phyloP scores from a whole-genome alignment of 2,329 filamentous ascomycete species.

The Thielaviopsis musarum region DNA sequence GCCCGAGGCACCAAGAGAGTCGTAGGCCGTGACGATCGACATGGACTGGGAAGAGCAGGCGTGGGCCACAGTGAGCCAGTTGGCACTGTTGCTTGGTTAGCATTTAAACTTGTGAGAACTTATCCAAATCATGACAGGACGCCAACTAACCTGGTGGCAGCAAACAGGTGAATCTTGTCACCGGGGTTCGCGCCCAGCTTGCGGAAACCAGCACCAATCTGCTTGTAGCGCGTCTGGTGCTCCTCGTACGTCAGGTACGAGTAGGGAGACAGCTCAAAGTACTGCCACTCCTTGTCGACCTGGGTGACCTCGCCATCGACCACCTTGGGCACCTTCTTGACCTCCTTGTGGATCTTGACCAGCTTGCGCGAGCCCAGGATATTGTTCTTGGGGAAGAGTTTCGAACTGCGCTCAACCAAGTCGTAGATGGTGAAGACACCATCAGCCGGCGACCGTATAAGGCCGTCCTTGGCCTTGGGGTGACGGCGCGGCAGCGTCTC shows the following conservation, averaged over 20 bases:
- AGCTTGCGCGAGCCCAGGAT: slow-evolving; percentile 58
- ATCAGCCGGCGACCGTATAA: slow-evolving; percentile 47
- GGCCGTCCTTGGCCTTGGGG: slow-evolving; percentile 50
- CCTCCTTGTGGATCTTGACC: slow-evolving; percentile 63
- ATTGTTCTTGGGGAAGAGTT: slow-evolving; percentile 42
- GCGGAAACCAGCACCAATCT: slow-evolving; percentile 56
- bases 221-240: slow-evolving; percentile 53
- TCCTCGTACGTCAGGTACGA: slow-evolving; percentile 63
- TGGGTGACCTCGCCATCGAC: slow-evolving; percentile 64
- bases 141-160: slow-evolving; percentile 51
- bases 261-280: slow-evolving; percentile 68
- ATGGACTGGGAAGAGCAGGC: slow-evolving; percentile 67
- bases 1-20: slow-evolving; percentile 73
- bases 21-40: slow-evolving; percentile 86
- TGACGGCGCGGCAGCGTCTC: slow-evolving; percentile 75
- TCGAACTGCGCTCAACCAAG: slow-evolving; percentile 53
- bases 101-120: not conserved
- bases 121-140: not conserved
- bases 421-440: slow-evolving; percentile 66
- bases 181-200: slow-evolving; percentile 52
- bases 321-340: slow-evolving; percentile 78
- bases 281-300: slow-evolving; percentile 83
- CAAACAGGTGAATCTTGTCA: slow-evolving; percentile 66
- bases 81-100: slow-evolving; percentile 31
- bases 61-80: slow-evolving; percentile 76